Evolutionary conservation across 108 stramenopile species (phyloP).

Genomic region (Phaeodactylum tricornutum): DNA sequence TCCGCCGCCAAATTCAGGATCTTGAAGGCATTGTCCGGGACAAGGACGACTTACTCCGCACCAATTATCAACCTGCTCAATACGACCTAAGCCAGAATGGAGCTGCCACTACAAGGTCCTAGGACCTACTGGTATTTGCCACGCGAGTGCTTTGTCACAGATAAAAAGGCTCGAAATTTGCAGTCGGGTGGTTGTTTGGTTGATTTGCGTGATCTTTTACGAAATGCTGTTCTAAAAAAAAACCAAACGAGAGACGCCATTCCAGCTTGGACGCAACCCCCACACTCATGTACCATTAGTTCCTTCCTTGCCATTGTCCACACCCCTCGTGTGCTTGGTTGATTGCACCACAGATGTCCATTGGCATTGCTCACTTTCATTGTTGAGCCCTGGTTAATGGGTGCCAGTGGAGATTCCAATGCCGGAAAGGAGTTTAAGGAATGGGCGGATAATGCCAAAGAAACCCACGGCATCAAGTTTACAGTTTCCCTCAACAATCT

Average conservation of each 20-base stretch:
- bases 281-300: too few relatives aligned
- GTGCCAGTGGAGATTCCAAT: conserved; percentile 45
- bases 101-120: conserved; percentile 97
- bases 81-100: conserved; percentile 86
- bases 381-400: conserved; percentile 84
- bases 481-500: conserved; percentile 40
- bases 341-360: conserved; percentile 82
- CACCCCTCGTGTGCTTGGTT: too few relatives aligned
- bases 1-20: too few relatives aligned
- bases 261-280: too few relatives aligned
- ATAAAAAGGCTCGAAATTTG: conserved; percentile 65
- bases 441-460: conserved; percentile 36
- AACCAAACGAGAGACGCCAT: too few relatives aligned
- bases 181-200: conserved; percentile 99
- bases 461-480: conserved; percentile 49
- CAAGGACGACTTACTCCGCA: conserved; percentile 43
- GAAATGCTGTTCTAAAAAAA: too few relatives aligned
- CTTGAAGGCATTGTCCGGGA: conserved; percentile 30
- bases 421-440: conserved; percentile 65
- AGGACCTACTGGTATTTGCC: conserved; percentile 99
- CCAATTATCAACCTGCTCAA: conserved; percentile 73
- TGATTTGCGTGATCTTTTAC: conserved; percentile 96
- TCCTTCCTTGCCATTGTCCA: too few relatives aligned
- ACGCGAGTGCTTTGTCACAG: conserved; percentile 94
- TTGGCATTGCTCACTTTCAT: conserved; percentile 63